phyloP scores from a whole-genome alignment of 768 basidiomycete species.

The Suillus tomentosus region DNA sequence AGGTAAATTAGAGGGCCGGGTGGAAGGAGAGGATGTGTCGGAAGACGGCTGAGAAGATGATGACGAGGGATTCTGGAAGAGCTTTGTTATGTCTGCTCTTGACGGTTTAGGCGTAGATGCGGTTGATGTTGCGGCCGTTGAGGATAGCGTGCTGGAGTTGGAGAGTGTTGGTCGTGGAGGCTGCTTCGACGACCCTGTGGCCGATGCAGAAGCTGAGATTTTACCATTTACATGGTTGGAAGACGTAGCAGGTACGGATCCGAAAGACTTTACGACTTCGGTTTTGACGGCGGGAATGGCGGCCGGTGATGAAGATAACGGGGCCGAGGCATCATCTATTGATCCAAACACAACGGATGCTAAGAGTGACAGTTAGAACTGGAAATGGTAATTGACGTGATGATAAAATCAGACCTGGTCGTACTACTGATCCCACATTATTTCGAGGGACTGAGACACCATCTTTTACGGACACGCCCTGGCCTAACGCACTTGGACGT shows the following conservation, averaged over 20 bases:
- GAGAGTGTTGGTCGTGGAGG: slow-evolving; percentile 31
- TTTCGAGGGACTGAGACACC: slow-evolving; percentile 72
- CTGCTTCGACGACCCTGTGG: slow-evolving; percentile 40
- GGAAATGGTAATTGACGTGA: neutral
- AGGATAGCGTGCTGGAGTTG: slow-evolving; percentile 31
- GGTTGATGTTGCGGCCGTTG: slow-evolving; percentile 33
- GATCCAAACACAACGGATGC: slow-evolving; percentile 87
- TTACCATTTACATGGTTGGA: slow-evolving; percentile 64
- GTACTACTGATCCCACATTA: slow-evolving; percentile 61
- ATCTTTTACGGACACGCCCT: slow-evolving; percentile 77
- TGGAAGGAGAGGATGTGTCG: slow-evolving; percentile 60
- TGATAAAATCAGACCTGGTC: slow-evolving; percentile 56
- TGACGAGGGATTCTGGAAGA: slow-evolving; percentile 42
- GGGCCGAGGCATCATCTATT: slow-evolving; percentile 76
- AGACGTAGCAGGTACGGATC: slow-evolving; percentile 64
- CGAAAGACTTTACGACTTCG: slow-evolving; percentile 80
- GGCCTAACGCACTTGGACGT: slow-evolving; percentile 73
- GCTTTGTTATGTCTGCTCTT: slow-evolving; percentile 42
- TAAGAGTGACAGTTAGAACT: slow-evolving; percentile 29
- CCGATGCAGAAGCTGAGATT: slow-evolving; percentile 46
- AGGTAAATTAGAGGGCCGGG: slow-evolving; percentile 55
- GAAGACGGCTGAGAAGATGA: slow-evolving; percentile 50
- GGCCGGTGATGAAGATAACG: slow-evolving; percentile 84
- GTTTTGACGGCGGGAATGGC: slow-evolving; percentile 62
- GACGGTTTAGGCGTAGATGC: slow-evolving; percentile 32